A percentile compares a stretch with the other conserved stretches of the same genome.
phyloP scores from a whole-genome alignment of 2,329 filamentous ascomycete species.

The Calonectria naviculata region DNA sequence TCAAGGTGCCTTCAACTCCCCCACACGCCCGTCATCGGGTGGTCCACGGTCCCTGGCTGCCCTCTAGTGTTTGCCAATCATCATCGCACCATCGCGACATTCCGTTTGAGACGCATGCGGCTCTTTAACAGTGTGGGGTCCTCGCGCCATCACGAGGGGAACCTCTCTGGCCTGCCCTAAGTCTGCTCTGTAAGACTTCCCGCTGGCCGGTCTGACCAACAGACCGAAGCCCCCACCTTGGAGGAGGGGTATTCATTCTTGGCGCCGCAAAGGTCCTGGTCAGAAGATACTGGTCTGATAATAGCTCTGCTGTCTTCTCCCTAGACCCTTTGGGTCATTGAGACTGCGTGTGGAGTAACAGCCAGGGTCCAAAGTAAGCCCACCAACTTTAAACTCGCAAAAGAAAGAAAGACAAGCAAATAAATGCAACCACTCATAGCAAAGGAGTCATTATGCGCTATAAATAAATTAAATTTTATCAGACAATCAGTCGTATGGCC shows the following conservation, averaged over 20 bases:
- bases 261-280: neutral
- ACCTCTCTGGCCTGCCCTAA: constrained; percentile 20
- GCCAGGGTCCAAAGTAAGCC: neutral
- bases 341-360: neutral
- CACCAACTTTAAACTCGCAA: neutral
- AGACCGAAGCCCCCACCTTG: neutral
- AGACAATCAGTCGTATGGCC: constrained; percentile 28
- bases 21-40: constrained; percentile 10
- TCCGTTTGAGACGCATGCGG: constrained; percentile 9
- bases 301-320: too few species aligned
- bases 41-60: constrained; percentile 10
- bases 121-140: constrained; percentile 12
- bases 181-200: neutral
- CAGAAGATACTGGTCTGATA: neutral
- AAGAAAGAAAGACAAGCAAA: neutral
- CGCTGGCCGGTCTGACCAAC: constrained; percentile 2
- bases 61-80: constrained; percentile 20
- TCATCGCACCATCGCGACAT: constrained; percentile 6
- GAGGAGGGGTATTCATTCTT: neutral
- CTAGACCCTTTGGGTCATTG: neutral
- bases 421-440: neutral
- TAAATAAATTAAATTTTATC: constrained; percentile 24
- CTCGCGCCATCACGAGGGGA: constrained; percentile 9
- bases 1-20: constrained; percentile 21
- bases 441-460: neutral